These are phyloP conservation scores for Globisporangium yorkense DNA, from an alignment of 352 stramenopile genomes.

Conservation along the genomic window DNA sequence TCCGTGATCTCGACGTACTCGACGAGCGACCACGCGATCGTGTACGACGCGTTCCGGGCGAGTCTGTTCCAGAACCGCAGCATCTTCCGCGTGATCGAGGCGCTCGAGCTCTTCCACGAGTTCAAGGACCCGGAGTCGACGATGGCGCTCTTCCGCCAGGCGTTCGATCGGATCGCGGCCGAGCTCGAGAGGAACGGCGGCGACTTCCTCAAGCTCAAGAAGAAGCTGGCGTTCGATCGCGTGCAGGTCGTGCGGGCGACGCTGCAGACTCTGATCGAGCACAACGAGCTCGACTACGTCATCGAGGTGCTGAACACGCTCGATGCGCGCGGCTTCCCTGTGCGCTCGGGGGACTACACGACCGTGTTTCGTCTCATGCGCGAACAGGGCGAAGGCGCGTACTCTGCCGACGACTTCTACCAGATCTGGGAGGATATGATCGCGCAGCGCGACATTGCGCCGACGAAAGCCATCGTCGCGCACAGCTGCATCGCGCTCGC, in stretches of 20 bases:
- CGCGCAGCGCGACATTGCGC: conserved; percentile 17
- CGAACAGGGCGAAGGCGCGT: conserved; percentile 15
- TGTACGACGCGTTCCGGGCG: conserved; percentile 37
- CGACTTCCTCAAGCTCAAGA: conserved; percentile 2
- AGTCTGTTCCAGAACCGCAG: conserved; percentile 32
- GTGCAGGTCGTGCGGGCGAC: conserved; percentile 15
- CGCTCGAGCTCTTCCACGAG: conserved; percentile 36
- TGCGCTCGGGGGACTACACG: conserved; percentile 30
- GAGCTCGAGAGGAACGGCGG: conserved; percentile 16
- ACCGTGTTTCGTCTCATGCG: conserved; percentile 38
- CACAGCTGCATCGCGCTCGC: conserved; percentile 24
- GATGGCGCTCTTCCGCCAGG: conserved; percentile 27
- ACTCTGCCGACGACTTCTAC: conserved; percentile 29
- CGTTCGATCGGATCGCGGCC: conserved; percentile 23
- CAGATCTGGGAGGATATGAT: conserved; percentile 38
- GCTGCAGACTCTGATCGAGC: conserved; percentile 28
- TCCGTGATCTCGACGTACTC: conserved; percentile 22
- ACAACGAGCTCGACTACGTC: conserved; percentile 23
- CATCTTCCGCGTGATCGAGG: conserved; percentile 38
- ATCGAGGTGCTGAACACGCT: conserved; percentile 30
- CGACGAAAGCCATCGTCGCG: conserved; percentile 30
- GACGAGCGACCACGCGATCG: conserved; percentile 22
- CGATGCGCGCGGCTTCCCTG: conserved; percentile 20
- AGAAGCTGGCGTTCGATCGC: conserved; percentile 11
- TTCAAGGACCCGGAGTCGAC: conserved; percentile 29